A percentile compares a stretch with the other conserved stretches of the same genome.
These are phyloP conservation scores for Aleurites moluccanus DNA, from an alignment of 441 rosid species.

Conservation along the genomic window DNA sequence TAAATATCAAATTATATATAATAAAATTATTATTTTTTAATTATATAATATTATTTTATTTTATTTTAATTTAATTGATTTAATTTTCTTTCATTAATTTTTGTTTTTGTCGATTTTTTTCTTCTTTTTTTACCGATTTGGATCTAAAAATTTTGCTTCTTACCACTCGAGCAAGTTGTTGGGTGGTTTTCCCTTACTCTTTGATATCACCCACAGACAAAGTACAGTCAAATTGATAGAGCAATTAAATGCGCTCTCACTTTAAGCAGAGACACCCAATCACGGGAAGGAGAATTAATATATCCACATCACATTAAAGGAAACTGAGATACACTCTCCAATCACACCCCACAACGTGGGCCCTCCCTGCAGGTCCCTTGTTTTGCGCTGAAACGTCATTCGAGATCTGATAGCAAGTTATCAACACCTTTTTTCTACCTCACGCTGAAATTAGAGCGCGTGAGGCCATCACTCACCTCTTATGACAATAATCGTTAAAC, in stretches of 20 bases:
- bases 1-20: too few relatives aligned
- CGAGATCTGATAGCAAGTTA: constrained; percentile 15
- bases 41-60: too few relatives aligned
- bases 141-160: too few relatives aligned
- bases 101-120: not conserved
- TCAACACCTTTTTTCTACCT: constrained; percentile 1
- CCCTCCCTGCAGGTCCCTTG: not conserved
- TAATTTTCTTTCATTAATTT: too few relatives aligned
- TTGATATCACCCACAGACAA: not conserved
- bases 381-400: constrained; percentile 24
- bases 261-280: constrained; percentile 38
- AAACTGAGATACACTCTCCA: constrained; percentile 27
- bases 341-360: constrained; percentile 22
- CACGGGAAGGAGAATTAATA: constrained; percentile 32
- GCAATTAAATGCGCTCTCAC: constrained; percentile 19
- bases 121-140: not conserved
- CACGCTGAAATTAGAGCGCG: constrained; percentile 33
- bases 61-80: too few relatives aligned
- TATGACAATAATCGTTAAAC: constrained; percentile 33
- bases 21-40: too few relatives aligned
- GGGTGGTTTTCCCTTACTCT: too few relatives aligned
- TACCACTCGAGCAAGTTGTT: too few relatives aligned
- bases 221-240: constrained; percentile 3
- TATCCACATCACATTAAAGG: constrained; percentile 24
- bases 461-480: constrained; percentile 24